Evolutionary conservation across 345 rosid genomes (phyloP), one percentile per base, ranked within the genome.

Genomic region (Populus pruinosa): DNA sequence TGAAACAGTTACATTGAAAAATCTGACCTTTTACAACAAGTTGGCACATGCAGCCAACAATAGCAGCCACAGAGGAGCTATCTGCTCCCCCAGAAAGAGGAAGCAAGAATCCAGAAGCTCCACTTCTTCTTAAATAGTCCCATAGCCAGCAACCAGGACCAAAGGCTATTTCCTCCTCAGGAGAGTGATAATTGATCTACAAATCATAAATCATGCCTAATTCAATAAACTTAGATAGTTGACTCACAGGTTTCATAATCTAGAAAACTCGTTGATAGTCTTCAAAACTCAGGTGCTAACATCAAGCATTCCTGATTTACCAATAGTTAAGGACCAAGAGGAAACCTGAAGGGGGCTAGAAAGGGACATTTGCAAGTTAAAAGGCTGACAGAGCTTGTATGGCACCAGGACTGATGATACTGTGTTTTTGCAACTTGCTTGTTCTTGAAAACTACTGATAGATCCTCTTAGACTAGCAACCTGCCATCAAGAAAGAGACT

Each of bases 41-140:
- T 81, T 96, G 98, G 83, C 99, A 94, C 99, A 96, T 96, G 89
- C 95, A 90, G 67, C 99, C 99, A 86, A 96, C 99, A 66, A 96
- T 93, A 69, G 99, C 98, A 80, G 98, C 99, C 41, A 94, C 99
- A 44, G 94, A 87, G 59, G 99, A 96, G 86, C 99, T 94, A 76
- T 94, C 97, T 73, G 97, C 98, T 18, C 95, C 97, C 43, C 99
- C 99, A 83, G 99, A 96, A 72, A 94, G 97, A 16, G 99, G 98
- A 82, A 96, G 97, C 88, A 96, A 85, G 87, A 93, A 96, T 33
- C 99, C 99, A 59, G 97, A 93, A 77, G 99, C 97, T 66, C 94
- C 97, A 79, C 97, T 96, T 91, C 98, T 88, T 87, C 99, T 87
- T 84, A 96, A 81, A 77, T 96, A 92, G 86, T 96, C 99, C 99